A percentile compares a stretch with the other conserved stretches of the same genome.
Evolutionary conservation across 331 rosid species (phyloP).

Genomic region (Rhamnella rubrinervis): DNA sequence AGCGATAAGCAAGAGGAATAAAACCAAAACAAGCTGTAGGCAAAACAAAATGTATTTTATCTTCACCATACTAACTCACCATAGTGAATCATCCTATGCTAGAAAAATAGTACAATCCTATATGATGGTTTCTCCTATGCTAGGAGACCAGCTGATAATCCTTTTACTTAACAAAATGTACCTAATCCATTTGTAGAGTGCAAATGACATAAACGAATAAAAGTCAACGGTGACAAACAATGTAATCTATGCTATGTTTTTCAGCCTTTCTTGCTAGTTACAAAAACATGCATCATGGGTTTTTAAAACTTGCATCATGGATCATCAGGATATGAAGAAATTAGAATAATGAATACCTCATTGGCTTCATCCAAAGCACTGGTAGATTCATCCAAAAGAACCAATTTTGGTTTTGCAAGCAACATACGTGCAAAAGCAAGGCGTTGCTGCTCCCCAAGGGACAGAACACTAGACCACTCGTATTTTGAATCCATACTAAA

Average conservation of each 20-base stretch:
- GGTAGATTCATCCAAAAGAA: constrained; percentile 86
- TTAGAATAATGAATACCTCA: constrained; percentile 60
- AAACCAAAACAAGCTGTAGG: no score
- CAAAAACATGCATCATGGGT: neutral
- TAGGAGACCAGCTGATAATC: no score
- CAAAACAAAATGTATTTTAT: no score
- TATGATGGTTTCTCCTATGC: no score
- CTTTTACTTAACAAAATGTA: no score
- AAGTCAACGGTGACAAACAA: neutral
- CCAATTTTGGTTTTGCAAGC: constrained; percentile 73
- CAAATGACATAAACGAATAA: neutral
- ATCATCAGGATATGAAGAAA: constrained; percentile 2
- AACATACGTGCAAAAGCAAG: constrained; percentile 90
- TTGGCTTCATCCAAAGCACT: constrained; percentile 91
- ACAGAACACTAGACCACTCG: constrained; percentile 96
- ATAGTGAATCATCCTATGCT: no score
- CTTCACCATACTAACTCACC: no score
- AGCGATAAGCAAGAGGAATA: no score
- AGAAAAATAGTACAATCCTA: no score
- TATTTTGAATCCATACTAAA: constrained; percentile 63
- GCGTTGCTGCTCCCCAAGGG: constrained; percentile 97
- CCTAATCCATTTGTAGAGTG: no score
- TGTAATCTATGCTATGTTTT: neutral
- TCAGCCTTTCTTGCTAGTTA: neutral
- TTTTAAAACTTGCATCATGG: neutral